Base-by-base conservation (phyloP, 140 eudicot genomes). In the Erigeron philadelphicus region DNA sequence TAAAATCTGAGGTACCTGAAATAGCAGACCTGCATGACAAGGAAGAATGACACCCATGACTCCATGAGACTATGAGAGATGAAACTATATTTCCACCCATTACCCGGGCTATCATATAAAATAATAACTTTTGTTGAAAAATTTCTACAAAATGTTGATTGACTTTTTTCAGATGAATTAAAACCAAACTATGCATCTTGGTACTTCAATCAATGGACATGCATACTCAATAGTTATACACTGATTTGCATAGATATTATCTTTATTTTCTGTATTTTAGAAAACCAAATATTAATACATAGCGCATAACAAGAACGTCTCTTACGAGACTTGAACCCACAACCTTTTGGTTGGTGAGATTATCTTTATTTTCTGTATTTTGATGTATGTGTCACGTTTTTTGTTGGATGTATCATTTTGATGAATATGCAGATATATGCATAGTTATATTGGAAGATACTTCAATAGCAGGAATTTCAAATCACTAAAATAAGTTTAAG, bases 1-100 rank as follows among this genome's bases (percentile, higher is more conserved):
- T 81, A 89, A 76, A 89, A 94, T 74, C 95, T 83, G 78, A 94
- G 74, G 84, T 94, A 94, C 66, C 99, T 90, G 70, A 44, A 94
- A 83, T 94, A 94, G 82, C 99, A 93, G 64, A 93, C 98, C 98
- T 93, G 83, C 81, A 84, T 45, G 16, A 68, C 31, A 73, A 72
- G 12, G 11, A 48, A 75, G 63, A 65, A 64, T 12, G 40, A 17
- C 15, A 46, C 42, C 23, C 23, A 25, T 61, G 10, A 21, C 25
- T 21, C 25, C 25, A 1, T 21, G 25, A 65, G 40, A 65, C 25
- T 1, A 1, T 21, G 25, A 65, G 40, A 65, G 42, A 49, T 67
- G 11, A n/a, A 25, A 13, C 59, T 40, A 9, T 60, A 58, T 58
- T 64, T 65, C 42, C 60, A 42, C 31, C 12, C 59, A 15, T 38